Base-by-base conservation (phyloP, 1,284 basidiomycete species). In the Kwoniella shivajii region DNA sequence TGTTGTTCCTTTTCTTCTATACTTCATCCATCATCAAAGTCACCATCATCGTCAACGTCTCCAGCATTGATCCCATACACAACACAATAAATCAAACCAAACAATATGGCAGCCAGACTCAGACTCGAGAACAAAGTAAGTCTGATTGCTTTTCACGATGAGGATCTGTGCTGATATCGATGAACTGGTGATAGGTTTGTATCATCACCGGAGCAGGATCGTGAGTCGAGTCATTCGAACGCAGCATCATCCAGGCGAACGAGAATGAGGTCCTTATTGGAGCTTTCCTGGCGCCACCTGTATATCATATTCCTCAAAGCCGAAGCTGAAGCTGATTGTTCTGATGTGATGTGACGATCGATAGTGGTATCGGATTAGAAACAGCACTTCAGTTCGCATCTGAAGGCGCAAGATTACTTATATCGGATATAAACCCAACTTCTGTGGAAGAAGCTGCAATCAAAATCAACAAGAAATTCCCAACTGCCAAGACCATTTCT, bases 351-450 rank as follows among this genome's bases (percentile, higher is more conserved):
- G n/a, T n/a, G n/a, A 46, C 16, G 31, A 14, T 31, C n/a, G 16
- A 22, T 57, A 75, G 75, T 60, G 95, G 94, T 13, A 96, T 98
- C 75, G 94, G 94, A 37, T 85, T 96, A 57, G 92, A 98, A 80
- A 88, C 92, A 1, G 87, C 91, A 20, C 82, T 96, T 60, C 84
- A 97, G 56, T 98, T 98, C 75, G 93, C 94, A 5, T 83, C 85
- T 56, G 94, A 98, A 76, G 94, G 94, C 44, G 92, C 91, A 14
- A 84, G 86, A 68, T 86, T 97, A 63, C 76, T 96, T 41, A 84
- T 95, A 41, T 88, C 87, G 18, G 94, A 98, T 76, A 86, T 97
- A 76, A 95, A 94, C 78, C 69, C 87, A 26, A 80, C 82, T 38
- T 87, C 86, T 11, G 91, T 86, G n/a, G 80, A 89, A 72, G 86